Percentiles rank a stretch among this genome's conserved stretches.
Evolutionary conservation across 371 early-diverging fungal genomes (phyloP).

Genomic region (Neoconidiobolus thromboides): DNA sequence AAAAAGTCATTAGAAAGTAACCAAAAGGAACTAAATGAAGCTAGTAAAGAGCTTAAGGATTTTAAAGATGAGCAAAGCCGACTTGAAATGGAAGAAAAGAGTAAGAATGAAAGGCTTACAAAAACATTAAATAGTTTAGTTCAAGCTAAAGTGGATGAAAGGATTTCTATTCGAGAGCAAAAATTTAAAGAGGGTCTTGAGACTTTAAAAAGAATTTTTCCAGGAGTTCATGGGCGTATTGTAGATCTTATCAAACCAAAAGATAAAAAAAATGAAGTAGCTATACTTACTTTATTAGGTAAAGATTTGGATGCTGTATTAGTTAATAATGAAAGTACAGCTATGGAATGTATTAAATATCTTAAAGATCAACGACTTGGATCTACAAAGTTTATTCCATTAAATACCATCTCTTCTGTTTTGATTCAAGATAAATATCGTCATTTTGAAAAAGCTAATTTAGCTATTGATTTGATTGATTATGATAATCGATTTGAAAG

Average conservation of each 20-base stretch:
- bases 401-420: constrained; percentile 56
- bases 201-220: constrained; percentile 64
- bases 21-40: neutral
- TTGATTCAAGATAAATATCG: constrained; percentile 63
- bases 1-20: constrained; percentile 15
- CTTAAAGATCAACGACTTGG: constrained; percentile 86
- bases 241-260: constrained; percentile 81
- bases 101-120: constrained; percentile 65
- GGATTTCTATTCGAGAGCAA: constrained; percentile 59
- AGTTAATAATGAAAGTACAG: constrained; percentile 54
- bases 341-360: constrained; percentile 67
- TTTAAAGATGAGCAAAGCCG: constrained; percentile 20
- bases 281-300: constrained; percentile 59
- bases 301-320: constrained; percentile 63
- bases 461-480: constrained; percentile 75
- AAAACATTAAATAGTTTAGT: constrained; percentile 46
- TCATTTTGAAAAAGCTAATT: constrained; percentile 45
- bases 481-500: constrained; percentile 57
- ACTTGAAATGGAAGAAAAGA: constrained; percentile 34
- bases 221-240: constrained; percentile 82
- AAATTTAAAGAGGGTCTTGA: constrained; percentile 53
- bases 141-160: constrained; percentile 61
- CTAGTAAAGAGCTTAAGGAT: constrained; percentile 12
- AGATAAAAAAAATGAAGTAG: constrained; percentile 79
- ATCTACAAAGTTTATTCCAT: constrained; percentile 84